phyloP scores from a whole-genome alignment of 116 monocot species.

The Cymodocea nodosa region DNA sequence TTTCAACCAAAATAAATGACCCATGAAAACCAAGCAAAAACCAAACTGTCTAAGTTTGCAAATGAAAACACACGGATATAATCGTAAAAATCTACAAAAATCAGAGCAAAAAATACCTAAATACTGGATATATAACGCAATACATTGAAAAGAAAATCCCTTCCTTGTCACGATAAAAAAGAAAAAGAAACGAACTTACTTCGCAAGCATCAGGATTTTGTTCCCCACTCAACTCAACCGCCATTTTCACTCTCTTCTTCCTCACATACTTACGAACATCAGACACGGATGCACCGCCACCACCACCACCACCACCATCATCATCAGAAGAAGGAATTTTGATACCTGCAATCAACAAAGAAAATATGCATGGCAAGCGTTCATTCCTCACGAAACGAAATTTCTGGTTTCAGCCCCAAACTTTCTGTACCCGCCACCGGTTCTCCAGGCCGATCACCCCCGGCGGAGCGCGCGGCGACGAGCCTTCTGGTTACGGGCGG shows the following conservation, averaged over 20 bases:
- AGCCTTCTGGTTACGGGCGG: slow-evolving; percentile 8
- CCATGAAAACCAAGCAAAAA: too few relatives aligned
- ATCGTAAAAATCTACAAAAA: too few relatives aligned
- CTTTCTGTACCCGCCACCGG: too few relatives aligned
- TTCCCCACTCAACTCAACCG: slow-evolving; percentile 6
- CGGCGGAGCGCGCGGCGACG: neutral
- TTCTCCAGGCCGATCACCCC: too few relatives aligned
- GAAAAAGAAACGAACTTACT: slow-evolving; percentile 9
- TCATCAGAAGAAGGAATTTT: neutral
- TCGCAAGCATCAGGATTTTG: slow-evolving; percentile 7
- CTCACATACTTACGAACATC: slow-evolving; percentile 15
- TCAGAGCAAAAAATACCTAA: too few relatives aligned
- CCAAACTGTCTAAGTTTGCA: too few relatives aligned
- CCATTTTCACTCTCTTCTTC: slow-evolving; percentile 30
- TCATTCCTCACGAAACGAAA: neutral
- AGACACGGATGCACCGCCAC: neutral
- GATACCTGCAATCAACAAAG: neutral
- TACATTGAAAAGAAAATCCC: too few relatives aligned
- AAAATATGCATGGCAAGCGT: neutral
- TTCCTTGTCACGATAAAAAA: neutral
- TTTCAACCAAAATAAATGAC: too few relatives aligned
- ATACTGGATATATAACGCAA: too few relatives aligned
- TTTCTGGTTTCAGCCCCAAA: neutral
- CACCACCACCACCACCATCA: neutral
- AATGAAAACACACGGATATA: too few relatives aligned